phyloP scores from a whole-genome alignment of 495 filamentous ascomycete species.

The Extremus antarcticus region DNA sequence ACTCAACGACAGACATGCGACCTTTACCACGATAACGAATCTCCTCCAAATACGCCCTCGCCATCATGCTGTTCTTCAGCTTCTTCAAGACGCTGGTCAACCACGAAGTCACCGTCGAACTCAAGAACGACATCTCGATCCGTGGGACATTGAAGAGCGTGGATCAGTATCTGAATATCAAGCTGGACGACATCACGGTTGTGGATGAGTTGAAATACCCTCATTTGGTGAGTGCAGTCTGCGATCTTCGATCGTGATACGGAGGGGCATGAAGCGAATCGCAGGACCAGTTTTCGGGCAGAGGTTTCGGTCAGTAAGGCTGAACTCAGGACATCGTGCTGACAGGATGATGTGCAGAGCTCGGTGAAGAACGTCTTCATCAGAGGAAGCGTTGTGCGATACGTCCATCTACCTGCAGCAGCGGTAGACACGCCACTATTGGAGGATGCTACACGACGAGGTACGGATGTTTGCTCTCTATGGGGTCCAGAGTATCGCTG shows the following conservation, averaged over 20 bases:
- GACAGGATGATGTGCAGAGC: slow-evolving; percentile 33
- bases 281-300: too few relatives aligned
- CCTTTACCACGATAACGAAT: slow-evolving; percentile 6
- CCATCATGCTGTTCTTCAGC: slow-evolving; percentile 39
- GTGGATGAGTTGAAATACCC: slow-evolving; percentile 87
- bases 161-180: slow-evolving; percentile 98
- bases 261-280: too few relatives aligned
- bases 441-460: slow-evolving; percentile 92
- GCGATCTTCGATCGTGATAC: too few relatives aligned
- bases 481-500: not conserved
- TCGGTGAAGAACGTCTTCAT: slow-evolving; percentile 99
- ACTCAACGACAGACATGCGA: not conserved
- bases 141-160: slow-evolving; percentile 89
- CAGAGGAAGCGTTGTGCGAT: slow-evolving; percentile 88
- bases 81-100: slow-evolving; percentile 99
- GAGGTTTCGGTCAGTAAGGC: too few relatives aligned
- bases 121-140: slow-evolving; percentile 98
- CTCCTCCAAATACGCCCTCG: not conserved
- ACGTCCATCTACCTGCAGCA: slow-evolving; percentile 80
- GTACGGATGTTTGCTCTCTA: slow-evolving; percentile 33
- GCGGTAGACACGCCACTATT: slow-evolving; percentile 82
- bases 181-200: slow-evolving; percentile 87
- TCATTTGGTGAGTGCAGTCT: slow-evolving; percentile 70
- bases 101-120: slow-evolving; percentile 89
- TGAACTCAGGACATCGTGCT: too few relatives aligned